Conservation (phyloP, 2,329 filamentous ascomycete genomes). For the Macrophomina phaseolina region DNA sequence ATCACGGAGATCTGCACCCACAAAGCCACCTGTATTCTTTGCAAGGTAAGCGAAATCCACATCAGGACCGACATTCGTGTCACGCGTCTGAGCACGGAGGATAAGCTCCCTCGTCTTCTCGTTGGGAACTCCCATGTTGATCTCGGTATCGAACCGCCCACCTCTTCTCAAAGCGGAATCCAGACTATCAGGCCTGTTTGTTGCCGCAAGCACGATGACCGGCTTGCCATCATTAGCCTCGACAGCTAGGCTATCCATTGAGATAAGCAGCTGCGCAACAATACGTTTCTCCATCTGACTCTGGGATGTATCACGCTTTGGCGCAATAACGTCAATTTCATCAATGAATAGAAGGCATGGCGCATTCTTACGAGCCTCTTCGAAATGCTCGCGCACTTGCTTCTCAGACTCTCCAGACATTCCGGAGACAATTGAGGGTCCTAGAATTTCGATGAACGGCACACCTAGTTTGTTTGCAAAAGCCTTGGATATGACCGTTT, state of each 20-base stretch:
- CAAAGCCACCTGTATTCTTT: constrained; percentile 87
- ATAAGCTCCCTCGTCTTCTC: constrained; percentile 79
- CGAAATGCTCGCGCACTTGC: constrained; percentile 82
- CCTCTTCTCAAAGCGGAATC: constrained; percentile 77
- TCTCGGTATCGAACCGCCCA: constrained; percentile 80
- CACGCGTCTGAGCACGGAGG: constrained; percentile 71
- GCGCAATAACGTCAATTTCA: constrained; percentile 88
- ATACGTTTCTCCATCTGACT: constrained; percentile 91
- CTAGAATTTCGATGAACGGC: constrained; percentile 81
- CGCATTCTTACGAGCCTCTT: constrained; percentile 83
- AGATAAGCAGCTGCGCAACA: constrained; percentile 79
- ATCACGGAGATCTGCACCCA: constrained; percentile 85
- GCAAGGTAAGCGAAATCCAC: constrained; percentile 78
- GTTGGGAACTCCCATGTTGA: constrained; percentile 87
- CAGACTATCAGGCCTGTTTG: constrained; percentile 84
- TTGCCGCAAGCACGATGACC: constrained; percentile 89
- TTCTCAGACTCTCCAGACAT: constrained; percentile 92
- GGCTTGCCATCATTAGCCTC: constrained; percentile 75
- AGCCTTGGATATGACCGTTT: constrained; percentile 82
- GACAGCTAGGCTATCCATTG: constrained; percentile 79
- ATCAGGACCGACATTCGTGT: constrained; percentile 68
- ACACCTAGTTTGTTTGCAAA: constrained; percentile 77
- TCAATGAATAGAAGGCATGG: constrained; percentile 93
- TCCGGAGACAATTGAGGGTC: constrained; percentile 79
- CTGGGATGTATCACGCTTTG: constrained; percentile 81